Evolutionary conservation across 1,284 basidiomycete genomes (phyloP).

Genomic region (Malassezia dermatis): DNA sequence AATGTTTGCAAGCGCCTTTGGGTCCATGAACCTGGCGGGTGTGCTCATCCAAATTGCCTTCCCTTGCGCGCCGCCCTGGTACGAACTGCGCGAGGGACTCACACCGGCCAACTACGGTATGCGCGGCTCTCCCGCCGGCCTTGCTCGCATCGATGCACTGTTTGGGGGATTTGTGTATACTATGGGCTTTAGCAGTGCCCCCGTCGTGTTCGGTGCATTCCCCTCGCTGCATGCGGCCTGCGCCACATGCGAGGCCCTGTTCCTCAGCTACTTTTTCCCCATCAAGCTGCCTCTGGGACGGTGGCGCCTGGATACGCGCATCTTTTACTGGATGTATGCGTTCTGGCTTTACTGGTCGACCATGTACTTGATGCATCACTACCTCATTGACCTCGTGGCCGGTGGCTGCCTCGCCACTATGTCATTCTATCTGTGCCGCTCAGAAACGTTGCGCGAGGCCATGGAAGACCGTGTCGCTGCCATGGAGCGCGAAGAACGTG

Average conservation of each 20-base stretch:
- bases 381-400: constrained; percentile 89
- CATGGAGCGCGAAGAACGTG: constrained; percentile 6
- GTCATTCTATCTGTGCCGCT: constrained; percentile 62
- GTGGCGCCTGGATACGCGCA: constrained; percentile 43
- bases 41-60: constrained; percentile 80
- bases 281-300: constrained; percentile 25
- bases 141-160: constrained; percentile 80
- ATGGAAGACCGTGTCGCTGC: constrained; percentile 29
- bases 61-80: constrained; percentile 88
- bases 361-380: constrained; percentile 62
- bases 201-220: constrained; percentile 92
- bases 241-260: constrained; percentile 84
- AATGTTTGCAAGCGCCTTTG: constrained; percentile 78
- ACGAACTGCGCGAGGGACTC: constrained; percentile 91
- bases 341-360: constrained; percentile 92
- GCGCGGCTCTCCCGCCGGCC: constrained; percentile 77
- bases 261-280: constrained; percentile 91
- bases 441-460: constrained; percentile 32
- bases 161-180: constrained; percentile 73
- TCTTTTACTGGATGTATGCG: constrained; percentile 71
- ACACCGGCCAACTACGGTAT: constrained; percentile 86
- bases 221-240: constrained; percentile 83
- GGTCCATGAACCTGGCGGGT: constrained; percentile 82
- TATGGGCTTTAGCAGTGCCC: constrained; percentile 72
- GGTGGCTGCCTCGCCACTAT: constrained; percentile 80